Evolutionary conservation across 306 rosid species (phyloP), one percentile per base, ranked within the genome.

Genomic region (Gillenia trifoliata): DNA sequence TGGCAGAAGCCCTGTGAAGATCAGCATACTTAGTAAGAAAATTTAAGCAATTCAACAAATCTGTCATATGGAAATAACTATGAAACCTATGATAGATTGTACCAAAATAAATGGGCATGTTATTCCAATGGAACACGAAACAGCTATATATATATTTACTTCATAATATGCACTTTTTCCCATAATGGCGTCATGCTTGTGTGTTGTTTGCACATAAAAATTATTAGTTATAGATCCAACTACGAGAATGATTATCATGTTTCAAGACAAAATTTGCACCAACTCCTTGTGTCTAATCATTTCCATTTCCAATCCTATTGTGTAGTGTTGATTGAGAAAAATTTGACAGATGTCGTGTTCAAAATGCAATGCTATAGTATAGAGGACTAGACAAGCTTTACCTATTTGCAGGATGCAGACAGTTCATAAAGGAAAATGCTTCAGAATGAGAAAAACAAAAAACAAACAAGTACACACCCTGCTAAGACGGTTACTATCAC

Each of bases 1-100:
- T 57, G 13, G 97, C 97, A 77, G 97, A 88, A 56, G 96, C 96
- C 81, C 96, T 89, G 91, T 26, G 43, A 75, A 69, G 64, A 77
- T 9, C 28, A 17, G 30, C 55, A 47, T 81, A 70, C 38, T 67
- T 34, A 75, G 41, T 77, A 61, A 79, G 83, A 78, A 41, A 20
- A 15, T 0, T 0, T 80, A 71, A 49, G 41, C 68, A 74, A 26
- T 64, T 75, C 45, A 82, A 38, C 43, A 20, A 72, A 54, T 19
- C 29, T 23, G 36, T 3, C 34, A 8, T 7, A 4, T 49, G 64
- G 41, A 57, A 41, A 61, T 56, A 64, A 33, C 16, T 23, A 15
- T 11, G 26, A 64, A 64, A 25, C 20, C 43, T 34, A 38, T 50
- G 11, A 70, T 12, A 23, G 31, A 62, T 26, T 52, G 23, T 22